Evolutionary conservation across 805 yeast genomes (phyloP).

Genomic region (Cyberlindnera euphorbiae): DNA sequence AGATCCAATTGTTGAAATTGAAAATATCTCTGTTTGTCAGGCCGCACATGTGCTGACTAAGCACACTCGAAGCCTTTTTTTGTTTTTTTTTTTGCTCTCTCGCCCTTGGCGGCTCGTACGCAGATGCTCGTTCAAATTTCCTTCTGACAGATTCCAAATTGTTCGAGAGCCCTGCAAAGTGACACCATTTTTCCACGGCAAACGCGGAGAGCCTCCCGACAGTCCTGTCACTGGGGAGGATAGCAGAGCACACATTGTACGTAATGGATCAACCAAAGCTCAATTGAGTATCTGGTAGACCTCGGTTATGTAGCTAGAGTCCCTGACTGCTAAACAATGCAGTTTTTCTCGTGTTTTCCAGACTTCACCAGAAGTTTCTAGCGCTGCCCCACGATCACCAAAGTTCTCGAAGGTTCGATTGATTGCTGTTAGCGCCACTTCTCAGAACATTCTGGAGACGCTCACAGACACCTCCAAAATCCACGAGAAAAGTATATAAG

Average conservation of each 20-base stretch:
- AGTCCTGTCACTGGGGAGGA: too few relatives aligned
- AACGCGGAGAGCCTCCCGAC: constrained; percentile 1
- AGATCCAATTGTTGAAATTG: constrained; percentile 13
- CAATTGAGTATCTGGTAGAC: too few relatives aligned
- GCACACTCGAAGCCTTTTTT: too few relatives aligned
- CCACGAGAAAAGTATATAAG: constrained; percentile 9
- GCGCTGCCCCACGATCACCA: not conserved
- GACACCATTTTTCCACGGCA: constrained; percentile 3
- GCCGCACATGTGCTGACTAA: too few relatives aligned
- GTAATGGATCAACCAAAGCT: too few relatives aligned
- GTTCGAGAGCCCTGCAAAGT: not conserved
- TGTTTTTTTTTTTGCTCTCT: not conserved
- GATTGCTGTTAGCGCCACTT: constrained; percentile 5
- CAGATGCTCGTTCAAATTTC: too few relatives aligned
- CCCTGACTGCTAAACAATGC: too few relatives aligned
- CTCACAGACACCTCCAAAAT: not conserved
- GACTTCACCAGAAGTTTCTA: constrained; percentile 1
- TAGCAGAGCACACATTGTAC: too few relatives aligned
- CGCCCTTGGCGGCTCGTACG: too few relatives aligned
- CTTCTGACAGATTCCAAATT: too few relatives aligned
- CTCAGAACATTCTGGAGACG: constrained; percentile 11
- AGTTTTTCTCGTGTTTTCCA: constrained; percentile 1
- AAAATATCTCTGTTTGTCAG: too few relatives aligned
- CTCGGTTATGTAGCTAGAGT: too few relatives aligned
- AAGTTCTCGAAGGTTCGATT: constrained; percentile 6